Base-by-base conservation (phyloP, 2,329 filamentous ascomycete genomes). In the Corynespora cassiicola region DNA sequence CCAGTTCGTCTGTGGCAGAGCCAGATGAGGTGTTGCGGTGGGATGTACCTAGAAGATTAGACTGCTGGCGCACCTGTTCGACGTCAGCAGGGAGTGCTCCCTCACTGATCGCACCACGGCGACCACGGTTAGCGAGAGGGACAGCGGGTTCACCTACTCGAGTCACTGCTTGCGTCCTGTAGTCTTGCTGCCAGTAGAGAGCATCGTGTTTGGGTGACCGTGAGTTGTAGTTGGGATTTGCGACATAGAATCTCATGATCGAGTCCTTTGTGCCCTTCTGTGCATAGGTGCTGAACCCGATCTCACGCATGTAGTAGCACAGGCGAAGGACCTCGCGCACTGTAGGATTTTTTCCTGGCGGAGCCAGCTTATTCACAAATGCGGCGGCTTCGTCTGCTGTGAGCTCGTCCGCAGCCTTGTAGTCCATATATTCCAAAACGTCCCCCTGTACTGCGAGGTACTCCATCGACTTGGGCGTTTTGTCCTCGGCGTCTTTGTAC, bases 221-320 rank as follows among this genome's bases (percentile, higher is more conserved):
- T 7, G 16, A 25, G 7, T 37, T 2, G 3, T 34, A 36, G 8
- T 31, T 3, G 19, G 39, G 47, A 19, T 51, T 30, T 7, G 31
- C 50, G 6, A 63, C 20, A 20, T 43, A 54, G 0, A 61, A 33
- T 5, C 15, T 20, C 11, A 62, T 27, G 12, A 21, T 22, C n/a
- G 24, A 23, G n/a, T 35, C n/a, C 2, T 36, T 11, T 6, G 16
- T 19, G 25, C 18, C n/a, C 33, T 59, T 10, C 19, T 17, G 23
- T 2, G 45, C 47, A 25, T 52, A 62, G 2, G 52, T 57, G 15
- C 58, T 48, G 36, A 54, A 55, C 19, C 52, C 50, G 3, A 47
- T 39, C 1, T 44, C 48, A 31, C 61, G 58, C 58, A 65, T 61
- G 37, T 62, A 65, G 48, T 63, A 64, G 52, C 60, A 63, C 2